Evolutionary conservation across 176 grass and related monocot species (phyloP).

Genomic region (Carex cristatella): DNA sequence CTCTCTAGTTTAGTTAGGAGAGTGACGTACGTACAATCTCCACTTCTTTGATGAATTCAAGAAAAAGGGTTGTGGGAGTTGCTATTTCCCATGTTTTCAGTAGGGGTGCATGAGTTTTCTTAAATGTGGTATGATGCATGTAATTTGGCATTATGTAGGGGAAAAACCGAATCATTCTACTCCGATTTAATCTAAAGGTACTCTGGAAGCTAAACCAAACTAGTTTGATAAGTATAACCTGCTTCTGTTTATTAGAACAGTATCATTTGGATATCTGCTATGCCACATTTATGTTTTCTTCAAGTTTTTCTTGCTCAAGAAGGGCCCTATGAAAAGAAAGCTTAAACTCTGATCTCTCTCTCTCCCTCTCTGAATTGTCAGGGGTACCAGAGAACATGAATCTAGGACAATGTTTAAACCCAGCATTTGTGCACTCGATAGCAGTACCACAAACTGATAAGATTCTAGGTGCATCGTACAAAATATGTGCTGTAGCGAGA

Average conservation of each 20-base stretch:
- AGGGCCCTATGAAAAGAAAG: no score
- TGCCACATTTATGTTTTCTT: not conserved
- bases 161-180: not conserved
- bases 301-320: not conserved
- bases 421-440: conserved; percentile 84
- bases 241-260: not conserved
- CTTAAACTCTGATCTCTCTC: not conserved
- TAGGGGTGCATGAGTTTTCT: not conserved
- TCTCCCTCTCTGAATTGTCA: conserved; percentile 18
- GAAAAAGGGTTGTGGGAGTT: not conserved
- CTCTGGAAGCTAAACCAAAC: not conserved
- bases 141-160: not conserved
- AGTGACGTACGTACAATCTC: not conserved
- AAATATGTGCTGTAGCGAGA: conserved; percentile 90
- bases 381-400: conserved; percentile 50
- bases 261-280: not conserved
- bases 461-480: conserved; percentile 46
- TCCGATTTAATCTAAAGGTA: not conserved
- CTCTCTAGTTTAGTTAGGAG: not conserved
- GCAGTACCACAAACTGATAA: conserved; percentile 65
- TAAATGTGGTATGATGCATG: not conserved
- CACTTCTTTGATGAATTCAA: not conserved
- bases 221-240: not conserved
- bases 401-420: conserved; percentile 81
- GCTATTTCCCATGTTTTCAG: not conserved